Evolutionary conservation across 441 rosid genomes (phyloP).

Genomic region (Adansonia rubrostipa): DNA sequence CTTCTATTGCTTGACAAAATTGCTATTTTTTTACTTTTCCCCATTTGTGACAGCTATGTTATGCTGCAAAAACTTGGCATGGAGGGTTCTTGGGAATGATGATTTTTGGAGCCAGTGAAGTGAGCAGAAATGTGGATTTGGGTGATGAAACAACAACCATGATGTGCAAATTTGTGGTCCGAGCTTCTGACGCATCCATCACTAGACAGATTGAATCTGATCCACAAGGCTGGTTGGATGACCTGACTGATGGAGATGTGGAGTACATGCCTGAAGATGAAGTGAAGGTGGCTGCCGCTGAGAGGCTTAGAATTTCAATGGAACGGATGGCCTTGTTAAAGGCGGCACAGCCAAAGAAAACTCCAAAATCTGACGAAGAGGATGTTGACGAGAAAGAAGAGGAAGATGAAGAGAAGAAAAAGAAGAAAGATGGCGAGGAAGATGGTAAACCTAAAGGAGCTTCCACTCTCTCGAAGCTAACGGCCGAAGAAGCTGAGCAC

Average conservation of each 20-base stretch:
- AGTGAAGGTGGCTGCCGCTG: slow-evolving; percentile 88
- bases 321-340: slow-evolving; percentile 91
- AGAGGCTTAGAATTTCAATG: slow-evolving; percentile 91
- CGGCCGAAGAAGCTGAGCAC: slow-evolving; percentile 97
- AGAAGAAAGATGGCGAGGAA: slow-evolving; percentile 35
- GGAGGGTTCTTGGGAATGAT: slow-evolving; percentile 96
- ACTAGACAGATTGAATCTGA: slow-evolving; percentile 92
- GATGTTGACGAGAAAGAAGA: slow-evolving; percentile 37
- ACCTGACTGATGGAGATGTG: slow-evolving; percentile 88
- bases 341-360: slow-evolving; percentile 82
- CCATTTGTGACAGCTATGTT: slow-evolving; percentile 68
- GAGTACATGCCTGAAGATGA: slow-evolving; percentile 99
- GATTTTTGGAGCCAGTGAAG: slow-evolving; percentile 99
- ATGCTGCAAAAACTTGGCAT: slow-evolving; percentile 98
- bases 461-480: slow-evolving; percentile 69
- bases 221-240: slow-evolving; percentile 94
- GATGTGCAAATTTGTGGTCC: slow-evolving; percentile 97
- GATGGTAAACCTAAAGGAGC: slow-evolving; percentile 65
- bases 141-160: slow-evolving; percentile 97
- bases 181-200: slow-evolving; percentile 94
- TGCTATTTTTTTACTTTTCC: slow-evolving; percentile 11
- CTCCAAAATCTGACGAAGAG: slow-evolving; percentile 56
- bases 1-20: not conserved
- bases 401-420: slow-evolving; percentile 40
- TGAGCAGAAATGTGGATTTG: slow-evolving; percentile 94